Evolutionary conservation across 2,329 filamentous ascomycete genomes (phyloP), one percentile per base, ranked within the genome.

Genomic region (Phaeoacremonium minimum): DNA sequence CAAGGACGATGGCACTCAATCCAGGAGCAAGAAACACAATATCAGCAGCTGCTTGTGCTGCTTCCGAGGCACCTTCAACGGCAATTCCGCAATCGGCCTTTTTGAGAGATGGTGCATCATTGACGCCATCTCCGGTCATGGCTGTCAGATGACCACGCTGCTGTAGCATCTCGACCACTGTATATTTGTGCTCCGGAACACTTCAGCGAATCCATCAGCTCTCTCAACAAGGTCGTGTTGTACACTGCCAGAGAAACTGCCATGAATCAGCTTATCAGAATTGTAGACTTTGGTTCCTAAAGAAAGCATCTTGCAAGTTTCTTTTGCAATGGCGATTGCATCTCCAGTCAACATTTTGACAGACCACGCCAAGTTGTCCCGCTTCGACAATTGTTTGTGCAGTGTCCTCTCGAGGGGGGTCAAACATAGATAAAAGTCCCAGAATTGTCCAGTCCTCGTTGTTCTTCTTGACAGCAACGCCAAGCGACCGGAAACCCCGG

Each of bases 281-380:
- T 87, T 85, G 72, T 87, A 87, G 48, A 87, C 83, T 71, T 87
- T 87, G 57, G 83, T 87, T 51, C 82, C 82, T 41, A 87, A 77
- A 50, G 82, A 80, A 58, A 87, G 72, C 80, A 87, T 87, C 71
- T 86, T 86, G 75, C 83, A 87, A 49, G 83, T 87, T 64, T 87
- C 83, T 69, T 86, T 87, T 36, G 83, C 83, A 47, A 87, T 87
- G 50, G 83, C 83, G 51, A 87, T 84, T 46, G 83, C 83, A 57
- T 87, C 83, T 76, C 83, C 83, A 67, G 83, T 87, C 62, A 87
- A 69, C 83, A 87, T 87, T 77, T 87, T 87, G 50, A 87, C 83
- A 45, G 77, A 80, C n/a, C 19, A 87, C 80, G 71, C 83, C 83
- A 40, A 87, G 80, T 60, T 83, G 75, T 60, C 84, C 79, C 46